phyloP scores from a whole-genome alignment of 1,284 basidiomycete genomes.

The Sanghuangporus baumii region DNA sequence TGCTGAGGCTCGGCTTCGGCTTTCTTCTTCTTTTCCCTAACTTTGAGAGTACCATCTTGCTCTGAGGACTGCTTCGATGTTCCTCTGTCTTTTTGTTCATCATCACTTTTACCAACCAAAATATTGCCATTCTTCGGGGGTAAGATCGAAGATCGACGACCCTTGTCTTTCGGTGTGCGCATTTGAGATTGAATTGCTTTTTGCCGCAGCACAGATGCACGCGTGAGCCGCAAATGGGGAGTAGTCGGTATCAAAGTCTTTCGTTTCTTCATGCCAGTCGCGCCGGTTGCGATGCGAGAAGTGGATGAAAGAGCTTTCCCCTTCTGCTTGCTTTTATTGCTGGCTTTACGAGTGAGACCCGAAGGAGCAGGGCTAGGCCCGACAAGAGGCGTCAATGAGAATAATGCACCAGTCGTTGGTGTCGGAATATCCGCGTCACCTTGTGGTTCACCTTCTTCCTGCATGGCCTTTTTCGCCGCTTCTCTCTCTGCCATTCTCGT shows the following conservation, averaged over 20 bases:
- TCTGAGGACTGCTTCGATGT: background rate
- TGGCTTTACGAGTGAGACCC: background rate
- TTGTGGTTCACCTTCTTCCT: background rate
- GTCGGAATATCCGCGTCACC: background rate
- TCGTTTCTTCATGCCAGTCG: background rate
- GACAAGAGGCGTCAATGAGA: background rate
- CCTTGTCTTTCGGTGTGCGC: background rate
- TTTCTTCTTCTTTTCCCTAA: background rate
- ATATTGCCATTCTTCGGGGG: background rate
- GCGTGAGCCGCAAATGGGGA: conserved; percentile 12
- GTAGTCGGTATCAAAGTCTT: background rate
- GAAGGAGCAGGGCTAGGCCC: background rate
- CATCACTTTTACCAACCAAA: background rate
- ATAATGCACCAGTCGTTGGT: background rate
- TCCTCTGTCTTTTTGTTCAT: background rate
- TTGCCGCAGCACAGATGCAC: conserved; percentile 13
- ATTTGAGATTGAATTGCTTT: conserved; percentile 5
- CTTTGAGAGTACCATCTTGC: background rate
- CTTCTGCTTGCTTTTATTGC: background rate
- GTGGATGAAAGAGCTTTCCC: background rate
- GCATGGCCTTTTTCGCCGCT: background rate
- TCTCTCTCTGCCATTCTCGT: background rate
- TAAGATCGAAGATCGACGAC: background rate
- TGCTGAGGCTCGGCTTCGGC: background rate
- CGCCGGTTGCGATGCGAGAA: background rate